These are phyloP conservation scores for Physaria fendleri DNA, from an alignment of 345 rosid species.

Conservation along the genomic window DNA sequence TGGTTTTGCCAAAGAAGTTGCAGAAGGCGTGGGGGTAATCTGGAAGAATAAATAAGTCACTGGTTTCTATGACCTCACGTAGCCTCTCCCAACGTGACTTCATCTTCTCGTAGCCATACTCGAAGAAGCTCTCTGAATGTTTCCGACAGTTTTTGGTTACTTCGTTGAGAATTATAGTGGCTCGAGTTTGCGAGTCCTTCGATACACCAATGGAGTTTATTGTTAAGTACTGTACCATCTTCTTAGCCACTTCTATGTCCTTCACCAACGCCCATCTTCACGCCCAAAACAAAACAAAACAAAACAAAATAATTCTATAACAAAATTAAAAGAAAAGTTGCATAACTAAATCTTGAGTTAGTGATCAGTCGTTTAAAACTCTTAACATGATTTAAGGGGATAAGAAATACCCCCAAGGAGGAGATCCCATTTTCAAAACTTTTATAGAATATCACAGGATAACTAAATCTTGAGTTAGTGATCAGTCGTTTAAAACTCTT, in stretches of 20 bases:
- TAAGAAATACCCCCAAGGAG: too few species aligned
- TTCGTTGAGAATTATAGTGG: conserved; percentile 53
- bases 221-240: conserved; percentile 53
- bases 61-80: conserved; percentile 32
- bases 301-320: background rate
- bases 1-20: conserved; percentile 42
- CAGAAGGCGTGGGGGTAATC: conserved; percentile 42
- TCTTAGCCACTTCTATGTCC: conserved; percentile 55
- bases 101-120: conserved; percentile 38
- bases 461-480: background rate
- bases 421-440: too few species aligned
- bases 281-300: background rate
- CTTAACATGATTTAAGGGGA: background rate
- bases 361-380: background rate
- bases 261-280: conserved; percentile 75
- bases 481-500: background rate
- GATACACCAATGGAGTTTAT: conserved; percentile 64
- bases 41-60: conserved; percentile 41
- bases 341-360: background rate
- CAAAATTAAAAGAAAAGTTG: too few species aligned
- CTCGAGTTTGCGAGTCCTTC: conserved; percentile 73
- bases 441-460: too few species aligned
- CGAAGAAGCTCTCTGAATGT: conserved; percentile 48
- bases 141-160: conserved; percentile 30
- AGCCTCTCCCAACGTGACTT: conserved; percentile 58